Base-by-base conservation (phyloP, 768 basidiomycete species). In the Hirschioporus abietinus region DNA sequence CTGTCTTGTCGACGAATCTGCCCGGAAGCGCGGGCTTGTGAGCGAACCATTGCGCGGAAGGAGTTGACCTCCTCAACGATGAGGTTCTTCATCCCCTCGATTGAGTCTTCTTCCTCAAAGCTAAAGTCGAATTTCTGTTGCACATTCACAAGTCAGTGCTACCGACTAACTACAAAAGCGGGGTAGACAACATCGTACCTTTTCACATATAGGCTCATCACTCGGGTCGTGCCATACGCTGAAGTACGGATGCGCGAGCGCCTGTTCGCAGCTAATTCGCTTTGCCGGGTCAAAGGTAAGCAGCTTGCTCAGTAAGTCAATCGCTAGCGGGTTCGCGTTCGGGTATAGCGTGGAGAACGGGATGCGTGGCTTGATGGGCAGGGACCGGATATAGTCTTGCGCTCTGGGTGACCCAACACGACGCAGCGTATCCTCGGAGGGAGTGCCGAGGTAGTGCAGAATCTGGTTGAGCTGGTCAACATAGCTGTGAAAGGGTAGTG, bases 391-490 rank as follows among this genome's bases (percentile, higher is more conserved):
- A 75, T 99, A 99, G 73, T 97, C 95, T 81, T 96, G 95, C 0
- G 95, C 95, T 67, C 97, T 84, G 35, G 97, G 96, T 42, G 92
- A 95, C 25, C 97, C 97, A 63, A 99, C 96, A 61, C 97, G 89
- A 61, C 96, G 89, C 15, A 99, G 86, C 0, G 97, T 97, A 68
- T 96, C 94, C 75, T 99, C 97, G 23, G 93, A 92, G 0, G 96
- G 97, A 0, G 97, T 99, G 26, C 97, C 97, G n/a, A 99, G 88
- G 73, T 96, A 94, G 76, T 99, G 96, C 42, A 99, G 83, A 73
- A 99, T 98, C 78, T 97, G 95, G 75, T 99, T 99, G 64, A 99
- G 83, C 76, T 99, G 97, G 76, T 99, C 97, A 65, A 99, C 96
- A 75, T 99, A 99, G 75, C 93, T 94, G 72, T 9, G 64, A 18